Evolutionary conservation across 805 yeast species (phyloP), one percentile per base, ranked within the genome.

Genomic region (Cyberlindnera maritima): DNA sequence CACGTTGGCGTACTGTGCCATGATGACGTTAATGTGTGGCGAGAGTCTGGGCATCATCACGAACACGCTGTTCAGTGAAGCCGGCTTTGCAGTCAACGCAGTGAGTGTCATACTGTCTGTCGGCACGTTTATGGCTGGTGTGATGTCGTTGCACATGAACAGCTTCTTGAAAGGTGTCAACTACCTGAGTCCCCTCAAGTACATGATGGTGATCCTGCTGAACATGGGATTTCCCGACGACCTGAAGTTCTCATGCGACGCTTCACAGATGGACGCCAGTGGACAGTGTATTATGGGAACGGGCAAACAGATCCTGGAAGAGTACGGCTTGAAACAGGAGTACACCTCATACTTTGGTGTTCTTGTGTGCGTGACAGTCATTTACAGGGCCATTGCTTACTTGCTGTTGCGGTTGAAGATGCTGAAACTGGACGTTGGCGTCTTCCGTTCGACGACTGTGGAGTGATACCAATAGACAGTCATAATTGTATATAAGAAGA

Each of bases 21-120:
- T 80, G 47, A 67, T 76, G 21, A 74, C 81, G 20, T 76, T 83
- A 15, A 80, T 82, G 52, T 81, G 90, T 50, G 96, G 96, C 31
- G 96, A 89, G 62, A 83, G 92, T 7, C 69, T 89, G 28, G 97
- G 96, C 0, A 85, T 89, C 7, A 74, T 86, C 41, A 85, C 89
- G 48, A 88, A 87, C 58, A 82, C 91, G 4, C 55, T 85, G 1
- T 83, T 89, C 57, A 67, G 71, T 40, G 89, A 88, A 57, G 76
- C 88, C 28, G 96, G 96, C 0, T 79, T 88, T 58, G 95, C 94
- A 0, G 81, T 87, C 15, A 87, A 85, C 60, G 66, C 86, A 3
- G 80, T 89, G 31, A 77, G 91, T 0, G 74, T 81, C 9, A 61
- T 85, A 25, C 67, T 86, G 43, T 79, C 88, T 2, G 67, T 88